Evolutionary conservation across 305 asterid genomes (phyloP), one percentile per base, ranked within the genome.

Genomic region (Coffea humblotiana): DNA sequence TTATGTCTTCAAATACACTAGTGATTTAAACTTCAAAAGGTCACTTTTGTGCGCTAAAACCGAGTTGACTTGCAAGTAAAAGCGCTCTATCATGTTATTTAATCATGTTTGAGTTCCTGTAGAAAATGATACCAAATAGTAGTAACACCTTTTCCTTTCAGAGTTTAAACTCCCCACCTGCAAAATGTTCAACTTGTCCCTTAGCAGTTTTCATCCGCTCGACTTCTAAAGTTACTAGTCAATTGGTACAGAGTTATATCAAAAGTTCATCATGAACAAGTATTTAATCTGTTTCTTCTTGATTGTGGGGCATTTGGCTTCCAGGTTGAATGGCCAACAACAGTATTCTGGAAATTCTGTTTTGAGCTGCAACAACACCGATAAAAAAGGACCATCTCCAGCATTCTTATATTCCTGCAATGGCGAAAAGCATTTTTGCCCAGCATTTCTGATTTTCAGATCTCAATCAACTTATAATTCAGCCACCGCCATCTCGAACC

Each of bases 331-430:
- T 37, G 90, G 85, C 72, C 93, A 88, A 45, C 97, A 92, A 73
- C 69, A 74, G 18, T 91, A 92, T 82, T 82, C 92, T 10, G 90
- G 88, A 25, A 81, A 85, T 64, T 71, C 86, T 6, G 84, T 79
- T 66, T 11, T 71, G 79, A 51, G 32, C 8, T 92, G 97, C 79
- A 29, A 84, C 25, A 80, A 23, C 71, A 79, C 83, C 14, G 87
- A 86, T 67, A 76, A 83, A 79, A 77, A 89, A 49, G 89, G 86
- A 5, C 85, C 87, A 25, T 77, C 88, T 64, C 75, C 91, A 5
- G 78, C 90, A 23, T 85, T 85, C 78, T 90, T 91, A 8, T 91
- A 91, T 84, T 61, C 91, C 79, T 90, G 94, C 90, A 85, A 88
- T 74, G 81, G 74, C 18, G 79, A 70, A 69, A 79, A 21, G 27